Evolutionary conservation across 2,329 filamentous ascomycete species (phyloP).

Genomic region (Diaporthe vaccinii): DNA sequence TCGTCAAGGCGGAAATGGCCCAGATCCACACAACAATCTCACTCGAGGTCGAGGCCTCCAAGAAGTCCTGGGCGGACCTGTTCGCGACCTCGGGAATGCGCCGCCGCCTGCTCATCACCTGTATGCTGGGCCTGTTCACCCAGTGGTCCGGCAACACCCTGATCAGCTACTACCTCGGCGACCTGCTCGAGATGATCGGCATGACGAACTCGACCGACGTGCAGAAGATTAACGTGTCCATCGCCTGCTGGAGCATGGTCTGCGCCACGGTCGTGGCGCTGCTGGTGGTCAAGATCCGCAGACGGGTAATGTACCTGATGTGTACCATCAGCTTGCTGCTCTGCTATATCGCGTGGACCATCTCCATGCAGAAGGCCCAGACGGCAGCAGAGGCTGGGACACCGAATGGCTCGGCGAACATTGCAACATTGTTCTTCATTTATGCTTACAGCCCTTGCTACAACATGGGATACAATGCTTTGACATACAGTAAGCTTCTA

Average conservation of each 20-base stretch:
- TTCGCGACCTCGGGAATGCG: slow-evolving; percentile 64
- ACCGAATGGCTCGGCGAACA: slow-evolving; percentile 50
- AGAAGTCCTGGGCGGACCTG: slow-evolving; percentile 66
- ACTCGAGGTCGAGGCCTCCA: slow-evolving; percentile 65
- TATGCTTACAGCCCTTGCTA: slow-evolving; percentile 72
- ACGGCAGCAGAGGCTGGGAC: slow-evolving; percentile 47
- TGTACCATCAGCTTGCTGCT: slow-evolving; percentile 64
- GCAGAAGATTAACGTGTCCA: slow-evolving; percentile 61
- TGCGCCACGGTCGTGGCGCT: slow-evolving; percentile 59
- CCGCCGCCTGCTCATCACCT: slow-evolving; percentile 62
- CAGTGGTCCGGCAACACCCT: slow-evolving; percentile 67
- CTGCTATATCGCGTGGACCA: slow-evolving; percentile 69
- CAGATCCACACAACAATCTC: slow-evolving; percentile 71
- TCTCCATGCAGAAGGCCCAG: slow-evolving; percentile 57
- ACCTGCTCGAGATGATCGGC: slow-evolving; percentile 60
- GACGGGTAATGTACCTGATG: slow-evolving; percentile 65
- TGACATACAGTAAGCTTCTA: slow-evolving; percentile 69
- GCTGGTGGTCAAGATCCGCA: slow-evolving; percentile 58
- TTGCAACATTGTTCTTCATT: slow-evolving; percentile 68
- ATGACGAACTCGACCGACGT: slow-evolving; percentile 56
- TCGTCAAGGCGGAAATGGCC: slow-evolving; percentile 71
- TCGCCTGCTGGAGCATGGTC: slow-evolving; percentile 61
- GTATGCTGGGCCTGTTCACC: slow-evolving; percentile 65
- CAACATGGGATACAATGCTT: slow-evolving; percentile 76
- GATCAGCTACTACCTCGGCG: slow-evolving; percentile 62